Evolutionary conservation across 768 basidiomycete species (phyloP).

Genomic region (Lactifluus hygrophoroides): DNA sequence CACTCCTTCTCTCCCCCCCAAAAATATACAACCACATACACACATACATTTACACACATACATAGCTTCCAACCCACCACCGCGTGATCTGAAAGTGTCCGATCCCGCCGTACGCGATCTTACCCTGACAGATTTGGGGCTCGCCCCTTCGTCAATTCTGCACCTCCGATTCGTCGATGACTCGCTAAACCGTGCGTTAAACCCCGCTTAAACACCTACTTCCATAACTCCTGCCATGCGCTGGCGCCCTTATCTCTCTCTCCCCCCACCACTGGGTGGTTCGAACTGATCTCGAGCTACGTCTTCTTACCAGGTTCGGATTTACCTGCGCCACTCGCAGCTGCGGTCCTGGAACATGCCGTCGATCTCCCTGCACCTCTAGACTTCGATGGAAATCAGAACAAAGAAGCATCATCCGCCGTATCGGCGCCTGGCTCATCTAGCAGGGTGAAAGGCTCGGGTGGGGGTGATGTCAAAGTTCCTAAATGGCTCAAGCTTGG

Average conservation of each 20-base stretch:
- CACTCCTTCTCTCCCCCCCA: too few relatives aligned
- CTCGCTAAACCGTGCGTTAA: conserved; percentile 52
- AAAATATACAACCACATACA: too few relatives aligned
- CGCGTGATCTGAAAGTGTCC: conserved; percentile 74
- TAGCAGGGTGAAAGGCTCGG: conserved; percentile 2
- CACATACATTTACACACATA: too few relatives aligned
- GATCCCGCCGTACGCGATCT: conserved; percentile 65
- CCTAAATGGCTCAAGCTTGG: conserved; percentile 77
- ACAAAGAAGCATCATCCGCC: conserved; percentile 6
- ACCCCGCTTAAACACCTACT: too few relatives aligned
- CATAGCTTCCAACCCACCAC: conserved; percentile 73
- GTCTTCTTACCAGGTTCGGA: conserved; percentile 35
- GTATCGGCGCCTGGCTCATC: neutral
- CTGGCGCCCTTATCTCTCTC: neutral
- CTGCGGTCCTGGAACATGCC: conserved; percentile 48
- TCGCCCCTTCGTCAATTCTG: conserved; percentile 76
- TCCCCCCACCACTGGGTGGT: neutral
- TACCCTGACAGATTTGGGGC: conserved; percentile 55
- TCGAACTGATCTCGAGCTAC: neutral
- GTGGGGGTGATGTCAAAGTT: conserved; percentile 43
- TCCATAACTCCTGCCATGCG: neutral
- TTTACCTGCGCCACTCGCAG: conserved; percentile 55
- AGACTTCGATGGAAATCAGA: conserved; percentile 25
- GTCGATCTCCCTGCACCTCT: conserved; percentile 60
- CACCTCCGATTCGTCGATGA: conserved; percentile 70